A percentile compares a stretch with the other conserved stretches of the same genome.
Evolutionary conservation across 805 yeast species (phyloP).

Genomic region (Suhomyces faveliae): DNA sequence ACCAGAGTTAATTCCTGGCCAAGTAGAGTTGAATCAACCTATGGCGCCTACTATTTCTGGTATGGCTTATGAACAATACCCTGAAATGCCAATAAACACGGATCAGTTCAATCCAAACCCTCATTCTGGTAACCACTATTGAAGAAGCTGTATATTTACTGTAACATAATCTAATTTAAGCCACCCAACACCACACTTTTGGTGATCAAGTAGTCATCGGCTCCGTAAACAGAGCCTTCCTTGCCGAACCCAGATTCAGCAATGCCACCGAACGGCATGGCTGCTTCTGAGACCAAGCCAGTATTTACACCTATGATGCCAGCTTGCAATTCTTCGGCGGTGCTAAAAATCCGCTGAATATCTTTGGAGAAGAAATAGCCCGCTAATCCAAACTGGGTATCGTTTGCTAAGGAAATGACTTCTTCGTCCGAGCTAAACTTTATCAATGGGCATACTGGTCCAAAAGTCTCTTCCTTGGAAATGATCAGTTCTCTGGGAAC

Average conservation of each 20-base stretch:
- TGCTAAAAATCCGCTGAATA: slow-evolving; percentile 51
- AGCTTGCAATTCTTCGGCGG: slow-evolving; percentile 65
- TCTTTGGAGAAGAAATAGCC: slow-evolving; percentile 68
- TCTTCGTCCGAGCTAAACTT: slow-evolving; percentile 64
- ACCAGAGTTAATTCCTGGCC: neutral
- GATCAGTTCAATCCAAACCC: neutral
- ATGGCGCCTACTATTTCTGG: neutral
- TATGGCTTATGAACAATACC: neutral
- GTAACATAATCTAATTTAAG: neutral
- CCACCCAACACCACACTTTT: slow-evolving; percentile 61
- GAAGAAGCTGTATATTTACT: neutral
- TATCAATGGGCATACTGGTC: slow-evolving; percentile 73
- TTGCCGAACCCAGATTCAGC: slow-evolving; percentile 79
- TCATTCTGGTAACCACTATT: neutral
- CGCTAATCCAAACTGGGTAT: slow-evolving; percentile 71
- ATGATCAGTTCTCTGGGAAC: slow-evolving; percentile 58
- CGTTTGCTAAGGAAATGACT: slow-evolving; percentile 61
- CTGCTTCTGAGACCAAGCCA: slow-evolving; percentile 65
- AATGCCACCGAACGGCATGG: slow-evolving; percentile 76
- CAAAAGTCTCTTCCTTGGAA: slow-evolving; percentile 73
- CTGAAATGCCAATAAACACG: neutral
- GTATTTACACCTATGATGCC: slow-evolving; percentile 86
- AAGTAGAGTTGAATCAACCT: neutral
- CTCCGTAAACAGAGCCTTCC: slow-evolving; percentile 74
- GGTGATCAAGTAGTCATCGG: slow-evolving; percentile 67